Evolutionary conservation across 1,284 basidiomycete species (phyloP).

Genomic region (Anthracocystis setariae): DNA sequence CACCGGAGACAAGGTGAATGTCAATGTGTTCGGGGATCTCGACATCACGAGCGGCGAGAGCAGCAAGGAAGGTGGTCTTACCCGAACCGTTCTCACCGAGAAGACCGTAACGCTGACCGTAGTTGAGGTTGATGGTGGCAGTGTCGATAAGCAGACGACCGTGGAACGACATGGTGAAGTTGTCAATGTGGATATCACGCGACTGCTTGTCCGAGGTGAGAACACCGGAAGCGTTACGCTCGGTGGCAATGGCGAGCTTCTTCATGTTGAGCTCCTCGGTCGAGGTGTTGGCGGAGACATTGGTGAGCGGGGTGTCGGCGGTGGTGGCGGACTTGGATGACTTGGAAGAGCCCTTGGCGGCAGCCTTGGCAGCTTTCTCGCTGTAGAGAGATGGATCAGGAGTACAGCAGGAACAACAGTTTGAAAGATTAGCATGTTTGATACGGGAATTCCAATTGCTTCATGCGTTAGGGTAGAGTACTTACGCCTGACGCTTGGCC

Average conservation of each 20-base stretch:
- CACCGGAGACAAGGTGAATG: conserved; percentile 94
- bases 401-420: background rate
- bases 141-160: conserved; percentile 91
- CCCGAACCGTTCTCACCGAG: conserved; percentile 97
- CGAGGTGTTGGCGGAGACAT: conserved; percentile 51
- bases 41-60: conserved; percentile 74
- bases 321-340: conserved; percentile 59
- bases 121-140: conserved; percentile 91
- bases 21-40: conserved; percentile 95
- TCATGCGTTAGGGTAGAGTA: conserved; percentile 8
- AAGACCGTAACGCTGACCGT: conserved; percentile 92
- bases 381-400: conserved; percentile 26
- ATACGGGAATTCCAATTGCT: background rate
- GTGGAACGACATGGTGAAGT: conserved; percentile 96
- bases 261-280: conserved; percentile 65
- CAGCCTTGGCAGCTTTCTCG: conserved; percentile 66
- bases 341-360: conserved; percentile 57
- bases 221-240: conserved; percentile 74
- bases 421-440: background rate
- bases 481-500: conserved; percentile 68
- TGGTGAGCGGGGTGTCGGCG: conserved; percentile 55
- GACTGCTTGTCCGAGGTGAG: conserved; percentile 90
- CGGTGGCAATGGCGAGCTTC: conserved; percentile 65
- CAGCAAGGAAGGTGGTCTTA: conserved; percentile 76
- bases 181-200: conserved; percentile 96